Base-by-base conservation (phyloP, 2,329 filamentous ascomycete species). In the Diplocarpon mali region DNA sequence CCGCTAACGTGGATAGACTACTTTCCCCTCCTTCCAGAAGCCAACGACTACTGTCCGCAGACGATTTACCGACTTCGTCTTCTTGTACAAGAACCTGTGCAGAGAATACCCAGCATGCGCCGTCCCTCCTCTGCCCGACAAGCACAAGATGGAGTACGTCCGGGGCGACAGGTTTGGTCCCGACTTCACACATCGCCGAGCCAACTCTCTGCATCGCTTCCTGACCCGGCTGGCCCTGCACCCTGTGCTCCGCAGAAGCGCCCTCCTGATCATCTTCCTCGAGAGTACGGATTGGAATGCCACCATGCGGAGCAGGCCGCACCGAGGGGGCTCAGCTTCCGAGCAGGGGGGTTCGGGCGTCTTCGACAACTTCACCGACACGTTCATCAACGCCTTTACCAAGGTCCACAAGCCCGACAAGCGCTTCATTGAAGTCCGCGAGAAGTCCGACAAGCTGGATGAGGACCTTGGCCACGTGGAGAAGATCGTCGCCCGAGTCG, bases 61-160 rank as follows among this genome's bases (percentile, higher is more conserved):
- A 55, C 86, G 92, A 60, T 98, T 95, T 67, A 96, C 90, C 56
- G 92, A 98, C 68, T 98, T 98, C 62, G 83, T 93, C 56, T 98
- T 95, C 64, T 78, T 98, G 51, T 95, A 86, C 69, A 95, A 94
- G 67, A 82, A 85, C 28, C 79, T 98, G 41, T 80, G 75, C 52
- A 81, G 80, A 62, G 89, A 95, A 63, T 96, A 87, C 59, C 86
- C 88, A 48, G 85, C 87, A 68, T 86, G 84, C 65, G 92, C 92
- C 38, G 86, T 98, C 3, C 92, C 92, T 27, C 92, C 92, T 38
- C 72, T 98, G 43, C 92, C 92, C 42, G 92, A 96, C 67, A 98
- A 96, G 72, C 90, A 96, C 71, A 93, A 93, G 67, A 95, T 98
- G 85, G 88, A 95, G 61, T 96, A 96, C 62, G 92, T 96, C 41